Percentiles rank a stretch among this genome's conserved stretches.
Conservation (phyloP, 2,329 filamentous ascomycete species). For the Xylaria digitata region DNA sequence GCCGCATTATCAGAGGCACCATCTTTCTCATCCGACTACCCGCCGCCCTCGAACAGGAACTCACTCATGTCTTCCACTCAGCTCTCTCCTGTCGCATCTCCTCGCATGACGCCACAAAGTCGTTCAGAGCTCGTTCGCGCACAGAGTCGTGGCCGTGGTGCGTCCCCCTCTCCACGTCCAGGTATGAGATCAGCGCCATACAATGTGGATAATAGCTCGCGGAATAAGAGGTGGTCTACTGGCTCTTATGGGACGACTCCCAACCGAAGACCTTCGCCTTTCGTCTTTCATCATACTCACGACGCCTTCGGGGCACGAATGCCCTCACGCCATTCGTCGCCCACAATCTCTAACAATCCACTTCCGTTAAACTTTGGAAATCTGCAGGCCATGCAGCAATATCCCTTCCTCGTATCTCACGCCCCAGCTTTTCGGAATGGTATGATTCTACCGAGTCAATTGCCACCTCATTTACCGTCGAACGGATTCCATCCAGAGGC, state of each 20-base stretch:
- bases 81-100: constrained; percentile 78
- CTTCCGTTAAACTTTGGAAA: constrained; percentile 66
- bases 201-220: constrained; percentile 70
- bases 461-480: constrained; percentile 61
- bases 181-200: constrained; percentile 77
- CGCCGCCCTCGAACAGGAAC: constrained; percentile 73
- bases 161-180: constrained; percentile 77
- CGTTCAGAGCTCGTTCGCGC: constrained; percentile 71
- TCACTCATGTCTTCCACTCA: constrained; percentile 78
- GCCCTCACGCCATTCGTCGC: constrained; percentile 64
- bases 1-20: constrained; percentile 73
- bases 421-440: constrained; percentile 66
- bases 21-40: constrained; percentile 74
- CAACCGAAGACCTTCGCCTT: constrained; percentile 67
- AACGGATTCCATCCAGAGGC: constrained; percentile 62
- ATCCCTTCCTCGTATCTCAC: constrained; percentile 66
- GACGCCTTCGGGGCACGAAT: constrained; percentile 71
- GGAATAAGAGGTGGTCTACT: constrained; percentile 82
- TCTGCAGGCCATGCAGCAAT: constrained; percentile 66
- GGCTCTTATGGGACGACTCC: constrained; percentile 73
- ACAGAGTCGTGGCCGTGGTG: constrained; percentile 72
- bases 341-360: constrained; percentile 59
- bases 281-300: constrained; percentile 70
- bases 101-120: constrained; percentile 70
- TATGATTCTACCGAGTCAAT: constrained; percentile 67